Conservation (phyloP, 257 asterid genomes). For the Solanum medicagineum region DNA sequence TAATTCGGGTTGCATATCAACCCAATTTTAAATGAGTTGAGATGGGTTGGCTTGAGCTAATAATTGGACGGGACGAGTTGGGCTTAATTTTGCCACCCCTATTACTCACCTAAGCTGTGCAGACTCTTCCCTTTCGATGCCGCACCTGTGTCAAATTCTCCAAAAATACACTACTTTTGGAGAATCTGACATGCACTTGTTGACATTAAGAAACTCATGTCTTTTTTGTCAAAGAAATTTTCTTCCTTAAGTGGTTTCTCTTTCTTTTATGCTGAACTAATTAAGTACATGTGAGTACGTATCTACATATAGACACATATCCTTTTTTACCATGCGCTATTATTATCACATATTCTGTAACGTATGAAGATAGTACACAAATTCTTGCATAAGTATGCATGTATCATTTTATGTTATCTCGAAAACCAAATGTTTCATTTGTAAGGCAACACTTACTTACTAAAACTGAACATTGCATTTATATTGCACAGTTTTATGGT, state of each 20-base stretch:
- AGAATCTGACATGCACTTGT: too few relatives aligned
- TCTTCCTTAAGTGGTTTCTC: background rate
- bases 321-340: background rate
- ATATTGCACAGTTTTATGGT: background rate
- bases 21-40: too few relatives aligned
- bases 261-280: background rate
- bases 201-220: background rate
- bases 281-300: background rate
- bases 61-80: too few relatives aligned
- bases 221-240: background rate
- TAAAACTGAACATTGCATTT: background rate
- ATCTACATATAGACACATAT: background rate
- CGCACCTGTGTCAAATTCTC: too few relatives aligned
- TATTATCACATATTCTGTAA: background rate
- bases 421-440: background rate
- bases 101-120: too few relatives aligned
- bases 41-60: too few relatives aligned
- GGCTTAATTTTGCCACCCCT: too few relatives aligned
- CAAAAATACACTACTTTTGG: too few relatives aligned
- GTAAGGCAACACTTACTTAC: background rate
- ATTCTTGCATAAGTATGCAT: background rate
- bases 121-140: too few relatives aligned
- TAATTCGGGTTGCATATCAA: too few relatives aligned
- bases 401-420: background rate
- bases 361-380: background rate